Conservation (phyloP, 371 early-diverging fungal genomes). For the Mucor mucedo region DNA sequence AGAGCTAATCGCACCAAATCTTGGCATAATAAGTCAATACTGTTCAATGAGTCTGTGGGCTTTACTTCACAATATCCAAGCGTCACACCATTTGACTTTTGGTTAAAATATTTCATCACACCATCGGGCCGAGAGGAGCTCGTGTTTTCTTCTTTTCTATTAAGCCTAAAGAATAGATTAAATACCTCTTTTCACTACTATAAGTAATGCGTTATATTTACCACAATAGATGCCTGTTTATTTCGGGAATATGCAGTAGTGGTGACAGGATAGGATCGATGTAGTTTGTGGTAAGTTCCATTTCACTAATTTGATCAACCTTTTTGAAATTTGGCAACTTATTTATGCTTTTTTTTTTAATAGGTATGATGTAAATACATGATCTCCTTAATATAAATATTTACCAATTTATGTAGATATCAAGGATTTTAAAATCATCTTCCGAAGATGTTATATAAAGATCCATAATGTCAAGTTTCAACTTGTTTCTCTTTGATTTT, state of each 20-base stretch:
- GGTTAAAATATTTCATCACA: constrained; percentile 9
- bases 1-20: constrained; percentile 15
- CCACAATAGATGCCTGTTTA: constrained; percentile 16
- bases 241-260: constrained; percentile 15
- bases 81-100: constrained; percentile 11
- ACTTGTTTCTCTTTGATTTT: too few species aligned
- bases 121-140: constrained; percentile 8
- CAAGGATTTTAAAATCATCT: too few species aligned
- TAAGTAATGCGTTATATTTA: constrained; percentile 22
- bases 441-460: too few species aligned
- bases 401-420: too few species aligned
- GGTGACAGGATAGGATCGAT: constrained; percentile 22
- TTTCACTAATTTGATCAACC: too few species aligned
- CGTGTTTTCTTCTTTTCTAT: constrained; percentile 16
- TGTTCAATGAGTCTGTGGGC: constrained; percentile 6
- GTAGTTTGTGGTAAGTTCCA: too few species aligned
- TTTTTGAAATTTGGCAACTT: too few species aligned
- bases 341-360: too few species aligned
- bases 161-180: constrained; percentile 4
- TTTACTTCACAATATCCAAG: constrained; percentile 19
- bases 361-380: too few species aligned
- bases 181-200: constrained; percentile 15
- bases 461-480: too few species aligned
- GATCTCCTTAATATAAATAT: too few species aligned
- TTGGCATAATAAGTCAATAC: constrained; percentile 9